Base-by-base conservation (phyloP, 2,329 filamentous ascomycete genomes). In the Gyromitra esculenta region DNA sequence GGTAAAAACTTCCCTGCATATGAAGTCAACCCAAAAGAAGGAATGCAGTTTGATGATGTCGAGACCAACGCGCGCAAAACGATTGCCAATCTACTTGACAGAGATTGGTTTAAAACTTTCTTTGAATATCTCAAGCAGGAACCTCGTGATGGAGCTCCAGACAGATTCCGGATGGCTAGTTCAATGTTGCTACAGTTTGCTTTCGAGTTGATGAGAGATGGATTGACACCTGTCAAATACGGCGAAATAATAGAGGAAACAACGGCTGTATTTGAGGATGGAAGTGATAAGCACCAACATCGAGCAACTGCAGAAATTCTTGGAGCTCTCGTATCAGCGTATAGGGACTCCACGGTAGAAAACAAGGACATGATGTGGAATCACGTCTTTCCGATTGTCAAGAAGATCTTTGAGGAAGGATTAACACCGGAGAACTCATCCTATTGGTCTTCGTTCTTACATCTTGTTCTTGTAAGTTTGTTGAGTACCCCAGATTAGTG, bases 61-160 rank as follows among this genome's bases (percentile, higher is more conserved):
- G 96, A 99, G 83, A 89, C 85, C 80, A 87, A 87, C 1, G 89
- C 92, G 5, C 90, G 95, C 52, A 87, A 88, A 70, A 91, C 92
- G 81, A 96, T 99, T 81, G 96, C 94, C 62, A 87, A 88, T 71
- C 86, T 94, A 54, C 86, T 99, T 77, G 93, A 92, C 76, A 90
- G 90, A 63, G 89, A 93, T 37, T 99, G 96, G 96, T 90, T 97
- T 80, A 88, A 89, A 56, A 91, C 91, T 65, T 95, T 91, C 83
- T 99, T 99, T 81, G 92, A 91, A 31, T 98, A 95, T 82, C 88
- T 98, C 85, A 98, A 97, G 85, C 96, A 98, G 84, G 95, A 98
- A 83, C 95, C 96, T 1, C 90, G 95, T 57, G 95, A 98, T 82
- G 84, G 89, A 0, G 88, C 88, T 3, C 88, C 92, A 0, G 95